These are phyloP conservation scores for Leccinum fuscescens DNA, from an alignment of 1,284 basidiomycete genomes.

Conservation along the genomic window DNA sequence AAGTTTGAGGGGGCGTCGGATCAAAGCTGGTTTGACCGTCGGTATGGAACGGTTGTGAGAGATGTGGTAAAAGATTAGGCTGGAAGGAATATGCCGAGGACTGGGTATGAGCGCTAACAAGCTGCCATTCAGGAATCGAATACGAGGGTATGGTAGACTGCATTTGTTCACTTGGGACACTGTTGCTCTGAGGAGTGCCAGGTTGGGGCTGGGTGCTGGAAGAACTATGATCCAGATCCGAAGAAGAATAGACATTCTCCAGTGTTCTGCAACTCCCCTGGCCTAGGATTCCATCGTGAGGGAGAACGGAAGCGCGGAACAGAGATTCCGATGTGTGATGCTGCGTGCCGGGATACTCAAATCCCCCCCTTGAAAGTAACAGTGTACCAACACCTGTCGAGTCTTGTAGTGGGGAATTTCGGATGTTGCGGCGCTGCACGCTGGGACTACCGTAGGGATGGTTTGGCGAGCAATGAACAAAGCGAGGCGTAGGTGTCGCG, in stretches of 20 bases:
- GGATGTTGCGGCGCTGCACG: neutral
- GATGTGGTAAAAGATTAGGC: neutral
- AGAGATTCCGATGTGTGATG: neutral
- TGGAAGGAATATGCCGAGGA: constrained; percentile 2
- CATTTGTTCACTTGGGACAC: constrained; percentile 3
- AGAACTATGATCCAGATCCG: constrained; percentile 5
- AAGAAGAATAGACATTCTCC: neutral
- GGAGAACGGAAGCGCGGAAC: neutral
- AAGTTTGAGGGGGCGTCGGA: neutral
- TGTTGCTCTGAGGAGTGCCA: neutral
- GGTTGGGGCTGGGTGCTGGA: neutral
- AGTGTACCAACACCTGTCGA: neutral
- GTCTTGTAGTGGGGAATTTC: constrained; percentile 6
- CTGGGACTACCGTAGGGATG: neutral
- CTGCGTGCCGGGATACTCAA: neutral
- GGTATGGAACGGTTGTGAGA: constrained; percentile 1
- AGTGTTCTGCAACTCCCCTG: neutral
- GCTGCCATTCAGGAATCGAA: constrained; percentile 11
- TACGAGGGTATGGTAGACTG: neutral
- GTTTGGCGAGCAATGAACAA: constrained; percentile 1
- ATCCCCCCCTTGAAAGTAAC: neutral
- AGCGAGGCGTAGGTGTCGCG: constrained; percentile 2
- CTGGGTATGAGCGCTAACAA: neutral
- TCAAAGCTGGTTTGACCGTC: constrained; percentile 5
- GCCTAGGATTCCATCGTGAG: neutral